Percentiles rank a stretch among this genome's conserved stretches.
Conservation (phyloP, 129 eudicot species). For the Tanacetum coccineum region DNA sequence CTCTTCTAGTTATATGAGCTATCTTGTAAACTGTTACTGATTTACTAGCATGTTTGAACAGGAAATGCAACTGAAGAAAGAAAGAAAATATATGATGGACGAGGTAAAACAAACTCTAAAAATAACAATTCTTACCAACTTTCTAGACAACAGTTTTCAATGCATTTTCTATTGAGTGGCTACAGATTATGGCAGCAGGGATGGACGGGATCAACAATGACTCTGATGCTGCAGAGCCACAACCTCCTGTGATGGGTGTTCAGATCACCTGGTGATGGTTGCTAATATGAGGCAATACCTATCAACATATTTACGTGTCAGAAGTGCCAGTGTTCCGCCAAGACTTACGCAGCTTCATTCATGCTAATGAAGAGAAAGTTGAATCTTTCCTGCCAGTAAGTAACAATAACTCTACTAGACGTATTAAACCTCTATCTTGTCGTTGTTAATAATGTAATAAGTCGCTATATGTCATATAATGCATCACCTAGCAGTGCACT, state of each 20-base stretch:
- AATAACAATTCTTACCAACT: not conserved
- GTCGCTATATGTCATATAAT: not conserved
- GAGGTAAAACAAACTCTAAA: constrained; percentile 13
- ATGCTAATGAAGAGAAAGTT: not conserved
- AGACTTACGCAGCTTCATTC: constrained; percentile 1
- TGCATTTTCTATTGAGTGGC: constrained; percentile 13
- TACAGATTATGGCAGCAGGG: constrained; percentile 20
- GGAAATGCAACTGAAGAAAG: constrained; percentile 26
- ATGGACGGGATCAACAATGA: not conserved
- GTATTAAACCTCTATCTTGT: constrained; percentile 1
- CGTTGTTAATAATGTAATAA: constrained; percentile 7
- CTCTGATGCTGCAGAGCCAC: constrained; percentile 14
- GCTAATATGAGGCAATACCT: not conserved
- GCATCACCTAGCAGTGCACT: not conserved
- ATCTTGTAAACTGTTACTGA: not conserved
- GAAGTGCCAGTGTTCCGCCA: not conserved
- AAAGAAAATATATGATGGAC: not conserved
- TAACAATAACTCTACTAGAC: not conserved
- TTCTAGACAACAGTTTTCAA: constrained; percentile 1
- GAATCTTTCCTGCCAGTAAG: not conserved
- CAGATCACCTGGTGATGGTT: constrained; percentile 14
- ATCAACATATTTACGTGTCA: not conserved
- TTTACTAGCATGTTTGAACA: constrained; percentile 8
- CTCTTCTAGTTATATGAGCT: not conserved
- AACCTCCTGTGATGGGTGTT: constrained; percentile 2